Conservation (phyloP, 164 flowering plant genomes). For the Pachysandra terminalis region DNA sequence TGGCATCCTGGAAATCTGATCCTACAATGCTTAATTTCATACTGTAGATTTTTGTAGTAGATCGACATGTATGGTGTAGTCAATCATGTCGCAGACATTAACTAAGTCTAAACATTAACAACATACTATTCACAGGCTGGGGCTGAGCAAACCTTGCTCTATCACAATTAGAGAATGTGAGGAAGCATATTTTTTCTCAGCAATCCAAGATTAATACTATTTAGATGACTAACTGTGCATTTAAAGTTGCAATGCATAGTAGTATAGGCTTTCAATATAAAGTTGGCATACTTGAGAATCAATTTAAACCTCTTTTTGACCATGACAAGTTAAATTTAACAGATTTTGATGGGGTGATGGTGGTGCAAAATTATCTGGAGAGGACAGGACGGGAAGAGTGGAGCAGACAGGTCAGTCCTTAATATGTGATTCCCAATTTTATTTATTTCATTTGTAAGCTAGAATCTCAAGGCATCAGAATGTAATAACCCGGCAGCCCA, state of each 20-base stretch:
- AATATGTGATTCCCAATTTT: background rate
- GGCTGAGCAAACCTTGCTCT: background rate
- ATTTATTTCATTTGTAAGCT: background rate
- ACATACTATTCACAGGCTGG: background rate
- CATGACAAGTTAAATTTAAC: constrained; percentile 21
- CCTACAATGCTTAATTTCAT: background rate
- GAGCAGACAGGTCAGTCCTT: constrained; percentile 69
- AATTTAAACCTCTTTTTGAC: background rate
- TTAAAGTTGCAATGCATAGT: background rate
- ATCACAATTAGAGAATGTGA: background rate
- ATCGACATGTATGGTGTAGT: background rate
- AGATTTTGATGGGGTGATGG: constrained; percentile 89
- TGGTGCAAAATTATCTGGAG: constrained; percentile 76
- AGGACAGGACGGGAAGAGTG: constrained; percentile 86
- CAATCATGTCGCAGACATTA: background rate
- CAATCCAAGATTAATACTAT: background rate
- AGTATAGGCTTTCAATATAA: background rate
- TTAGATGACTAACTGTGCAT: background rate
- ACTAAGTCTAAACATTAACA: too few relatives aligned
- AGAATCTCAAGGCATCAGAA: background rate
- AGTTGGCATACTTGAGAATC: background rate
- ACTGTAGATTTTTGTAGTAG: too few relatives aligned
- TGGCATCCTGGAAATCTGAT: background rate
- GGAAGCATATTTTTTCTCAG: background rate
- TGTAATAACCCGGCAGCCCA: too few relatives aligned